A percentile compares a stretch with the other conserved stretches of the same genome.
Conservation (phyloP, 2,329 filamentous ascomycete species). For the Cladosporium halotolerans region DNA sequence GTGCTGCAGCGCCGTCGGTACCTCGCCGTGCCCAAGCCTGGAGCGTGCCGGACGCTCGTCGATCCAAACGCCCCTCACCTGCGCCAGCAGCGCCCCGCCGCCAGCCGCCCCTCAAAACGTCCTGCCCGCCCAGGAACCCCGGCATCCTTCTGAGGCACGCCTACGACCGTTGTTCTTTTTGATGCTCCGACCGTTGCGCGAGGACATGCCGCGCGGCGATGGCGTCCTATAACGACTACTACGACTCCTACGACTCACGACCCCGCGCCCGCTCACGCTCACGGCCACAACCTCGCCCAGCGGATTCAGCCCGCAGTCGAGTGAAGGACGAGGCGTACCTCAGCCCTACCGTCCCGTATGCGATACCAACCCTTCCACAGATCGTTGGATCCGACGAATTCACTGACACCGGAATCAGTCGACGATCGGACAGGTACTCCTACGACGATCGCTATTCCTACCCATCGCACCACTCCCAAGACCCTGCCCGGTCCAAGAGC, state of each 20-base stretch:
- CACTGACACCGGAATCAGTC: conserved; percentile 13
- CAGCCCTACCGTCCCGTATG: conserved; percentile 9
- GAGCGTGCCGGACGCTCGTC: neutral
- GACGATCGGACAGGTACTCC: conserved; percentile 14
- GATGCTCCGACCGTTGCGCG: neutral
- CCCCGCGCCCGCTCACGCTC: conserved; percentile 10
- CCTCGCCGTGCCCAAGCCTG: neutral
- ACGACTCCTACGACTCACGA: conserved; percentile 17
- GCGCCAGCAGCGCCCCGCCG: neutral
- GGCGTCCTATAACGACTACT: conserved; percentile 18
- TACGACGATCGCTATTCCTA: conserved; percentile 30
- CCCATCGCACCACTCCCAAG: conserved; percentile 17
- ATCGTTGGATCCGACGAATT: conserved; percentile 20
- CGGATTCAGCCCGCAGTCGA: conserved; percentile 3
- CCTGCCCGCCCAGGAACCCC: neutral
- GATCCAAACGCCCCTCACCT: neutral
- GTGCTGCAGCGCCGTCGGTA: neutral
- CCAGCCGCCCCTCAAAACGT: neutral
- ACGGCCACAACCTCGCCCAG: conserved; percentile 1
- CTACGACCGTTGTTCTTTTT: neutral
- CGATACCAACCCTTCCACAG: neutral
- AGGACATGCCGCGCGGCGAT: conserved; percentile 18
- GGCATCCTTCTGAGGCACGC: neutral
- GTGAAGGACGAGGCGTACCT: conserved; percentile 6
- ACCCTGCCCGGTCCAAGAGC: conserved; percentile 3